Conservation (phyloP, 148 eudicot genomes). For the Chenopodium formosanum region DNA sequence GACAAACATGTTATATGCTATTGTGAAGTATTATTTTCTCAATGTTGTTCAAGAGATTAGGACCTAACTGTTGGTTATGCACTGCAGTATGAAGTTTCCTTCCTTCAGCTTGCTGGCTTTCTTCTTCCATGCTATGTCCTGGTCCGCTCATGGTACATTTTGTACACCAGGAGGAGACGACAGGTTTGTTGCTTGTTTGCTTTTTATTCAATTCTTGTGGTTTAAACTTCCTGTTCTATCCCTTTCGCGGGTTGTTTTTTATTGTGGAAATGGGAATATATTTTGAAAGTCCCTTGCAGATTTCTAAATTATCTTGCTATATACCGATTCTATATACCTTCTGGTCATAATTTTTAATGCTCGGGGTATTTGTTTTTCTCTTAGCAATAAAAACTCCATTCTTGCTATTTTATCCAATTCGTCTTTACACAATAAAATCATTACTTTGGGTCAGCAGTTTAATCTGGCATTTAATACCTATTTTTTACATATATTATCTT, state of each 20-base stretch:
- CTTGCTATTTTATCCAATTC: too few species aligned
- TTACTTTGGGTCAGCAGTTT: neutral
- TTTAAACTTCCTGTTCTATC: neutral
- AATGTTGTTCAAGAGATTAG: neutral
- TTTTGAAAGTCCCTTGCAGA: neutral
- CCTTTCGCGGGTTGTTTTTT: neutral
- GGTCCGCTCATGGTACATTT: slow-evolving; percentile 59
- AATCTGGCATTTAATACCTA: neutral
- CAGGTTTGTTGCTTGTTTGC: slow-evolving; percentile 39
- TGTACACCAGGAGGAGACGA: slow-evolving; percentile 59
- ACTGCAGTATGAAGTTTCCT: slow-evolving; percentile 65
- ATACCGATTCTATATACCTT: neutral
- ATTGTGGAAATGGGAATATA: neutral
- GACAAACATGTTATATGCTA: neutral
- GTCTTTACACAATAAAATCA: too few species aligned
- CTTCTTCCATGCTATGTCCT: slow-evolving; percentile 77
- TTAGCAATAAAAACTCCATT: too few species aligned
- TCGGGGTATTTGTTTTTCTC: too few species aligned
- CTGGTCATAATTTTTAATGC: neutral
- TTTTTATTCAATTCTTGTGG: neutral
- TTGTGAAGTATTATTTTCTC: neutral
- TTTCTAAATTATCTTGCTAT: neutral
- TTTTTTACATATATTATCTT: neutral
- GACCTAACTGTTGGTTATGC: neutral
- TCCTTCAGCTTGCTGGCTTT: slow-evolving; percentile 77